These are phyloP conservation scores for Saussurea involucrata DNA, from an alignment of 129 eudicot genomes.

Conservation along the genomic window DNA sequence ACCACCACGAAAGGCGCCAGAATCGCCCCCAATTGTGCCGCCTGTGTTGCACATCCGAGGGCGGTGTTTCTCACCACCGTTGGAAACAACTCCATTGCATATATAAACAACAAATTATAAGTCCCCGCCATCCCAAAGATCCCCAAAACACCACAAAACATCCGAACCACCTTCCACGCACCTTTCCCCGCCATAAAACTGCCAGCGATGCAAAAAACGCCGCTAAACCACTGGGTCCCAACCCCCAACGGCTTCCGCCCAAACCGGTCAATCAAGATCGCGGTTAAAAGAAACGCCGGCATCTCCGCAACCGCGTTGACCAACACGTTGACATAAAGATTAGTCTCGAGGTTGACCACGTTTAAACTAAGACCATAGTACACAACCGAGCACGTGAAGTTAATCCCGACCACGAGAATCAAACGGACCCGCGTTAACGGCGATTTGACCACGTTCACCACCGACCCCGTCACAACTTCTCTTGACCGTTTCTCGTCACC, in stretches of 20 bases:
- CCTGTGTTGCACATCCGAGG: slow-evolving; percentile 90
- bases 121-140: slow-evolving; percentile 97
- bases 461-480: slow-evolving; percentile 51
- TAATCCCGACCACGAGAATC: slow-evolving; percentile 60
- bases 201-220: slow-evolving; percentile 64
- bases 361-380: slow-evolving; percentile 90
- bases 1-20: slow-evolving; percentile 83
- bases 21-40: slow-evolving; percentile 88
- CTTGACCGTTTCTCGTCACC: slow-evolving; percentile 9
- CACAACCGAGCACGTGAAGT: slow-evolving; percentile 67
- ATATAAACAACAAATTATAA: slow-evolving; percentile 77
- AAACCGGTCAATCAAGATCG: slow-evolving; percentile 53
- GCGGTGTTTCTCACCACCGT: slow-evolving; percentile 97
- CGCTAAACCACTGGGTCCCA: slow-evolving; percentile 87
- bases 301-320: slow-evolving; percentile 78
- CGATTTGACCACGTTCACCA: slow-evolving; percentile 55
- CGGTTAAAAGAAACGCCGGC: slow-evolving; percentile 77
- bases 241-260: slow-evolving; percentile 84
- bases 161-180: slow-evolving; percentile 56
- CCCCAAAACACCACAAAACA: slow-evolving; percentile 82
- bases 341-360: slow-evolving; percentile 90
- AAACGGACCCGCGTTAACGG: slow-evolving; percentile 62
- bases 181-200: slow-evolving; percentile 45
- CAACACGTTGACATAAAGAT: slow-evolving; percentile 67
- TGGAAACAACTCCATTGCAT: slow-evolving; percentile 87